Conservation (phyloP, 495 filamentous ascomycete genomes). For the Articulospora tetracladia region DNA sequence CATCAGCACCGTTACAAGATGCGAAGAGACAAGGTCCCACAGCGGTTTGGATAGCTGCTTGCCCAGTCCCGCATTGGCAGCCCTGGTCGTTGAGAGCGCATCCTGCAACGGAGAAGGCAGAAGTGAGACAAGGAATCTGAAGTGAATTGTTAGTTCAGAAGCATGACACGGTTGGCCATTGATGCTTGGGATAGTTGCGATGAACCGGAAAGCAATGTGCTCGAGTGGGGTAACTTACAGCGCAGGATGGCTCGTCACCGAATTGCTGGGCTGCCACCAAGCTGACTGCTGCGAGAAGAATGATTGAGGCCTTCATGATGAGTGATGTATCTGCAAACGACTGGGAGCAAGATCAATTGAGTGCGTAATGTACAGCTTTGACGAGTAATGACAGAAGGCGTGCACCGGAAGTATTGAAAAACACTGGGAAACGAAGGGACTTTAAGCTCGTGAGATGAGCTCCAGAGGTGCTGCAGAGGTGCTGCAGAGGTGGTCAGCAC, state of each 20-base stretch:
- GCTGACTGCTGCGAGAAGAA: slow-evolving; percentile 3
- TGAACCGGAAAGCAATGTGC: not conserved
- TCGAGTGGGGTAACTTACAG: slow-evolving; percentile 8
- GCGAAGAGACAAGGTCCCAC: slow-evolving; percentile 21
- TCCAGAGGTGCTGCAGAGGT: no score
- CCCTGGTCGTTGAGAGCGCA: slow-evolving; percentile 4
- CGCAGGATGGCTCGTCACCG: slow-evolving; percentile 13
- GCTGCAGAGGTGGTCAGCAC: no score
- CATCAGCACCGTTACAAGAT: slow-evolving; percentile 18
- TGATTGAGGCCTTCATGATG: slow-evolving; percentile 13
- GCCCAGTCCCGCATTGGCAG: slow-evolving; percentile 13
- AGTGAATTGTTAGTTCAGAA: not conserved
- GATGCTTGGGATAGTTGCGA: no score
- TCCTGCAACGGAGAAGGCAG: slow-evolving; percentile 23
- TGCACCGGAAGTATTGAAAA: no score
- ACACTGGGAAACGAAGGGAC: not conserved
- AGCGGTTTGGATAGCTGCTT: not conserved
- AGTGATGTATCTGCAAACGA: not conserved
- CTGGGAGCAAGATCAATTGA: not conserved
- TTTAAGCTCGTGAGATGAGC: no score
- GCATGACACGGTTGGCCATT: not conserved
- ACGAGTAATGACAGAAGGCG: no score
- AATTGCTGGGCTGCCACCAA: slow-evolving; percentile 13
- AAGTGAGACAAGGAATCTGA: slow-evolving; percentile 25
- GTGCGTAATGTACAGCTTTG: not conserved